Evolutionary conservation across 345 rosid genomes (phyloP).

Genomic region (Isatis tinctoria): DNA sequence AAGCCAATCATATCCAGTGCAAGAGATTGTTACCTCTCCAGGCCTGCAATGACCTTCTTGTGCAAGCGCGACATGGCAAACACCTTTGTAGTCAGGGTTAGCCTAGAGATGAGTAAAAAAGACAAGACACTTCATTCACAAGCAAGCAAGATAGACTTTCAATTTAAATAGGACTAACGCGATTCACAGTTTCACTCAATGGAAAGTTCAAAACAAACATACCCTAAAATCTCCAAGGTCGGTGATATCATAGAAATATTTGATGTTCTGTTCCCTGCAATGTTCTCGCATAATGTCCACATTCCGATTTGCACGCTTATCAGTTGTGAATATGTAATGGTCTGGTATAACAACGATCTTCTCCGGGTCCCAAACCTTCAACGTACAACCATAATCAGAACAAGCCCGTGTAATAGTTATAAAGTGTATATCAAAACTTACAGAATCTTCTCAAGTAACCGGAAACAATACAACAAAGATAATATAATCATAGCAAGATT

Average conservation of each 20-base stretch:
- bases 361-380: conserved; percentile 97
- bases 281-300: conserved; percentile 94
- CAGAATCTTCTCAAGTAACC: background rate
- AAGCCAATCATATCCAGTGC: background rate
- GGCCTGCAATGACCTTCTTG: conserved; percentile 99
- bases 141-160: background rate
- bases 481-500: background rate
- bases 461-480: background rate
- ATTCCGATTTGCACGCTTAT: conserved; percentile 92
- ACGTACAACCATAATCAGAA: conserved; percentile 6
- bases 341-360: conserved; percentile 94
- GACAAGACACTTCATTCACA: background rate
- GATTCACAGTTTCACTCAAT: background rate
- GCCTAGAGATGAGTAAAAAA: conserved; percentile 44
- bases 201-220: conserved; percentile 7
- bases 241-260: conserved; percentile 92
- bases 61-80: conserved; percentile 95
- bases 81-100: conserved; percentile 98
- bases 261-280: conserved; percentile 82
- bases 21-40: conserved; percentile 65
- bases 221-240: conserved; percentile 88
- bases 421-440: no score
- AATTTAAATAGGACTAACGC: background rate
- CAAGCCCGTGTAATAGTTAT: background rate
- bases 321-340: conserved; percentile 89